These are phyloP conservation scores for Eimeria maxima DNA, from an alignment of 169 alveolate genomes.

Conservation along the genomic window DNA sequence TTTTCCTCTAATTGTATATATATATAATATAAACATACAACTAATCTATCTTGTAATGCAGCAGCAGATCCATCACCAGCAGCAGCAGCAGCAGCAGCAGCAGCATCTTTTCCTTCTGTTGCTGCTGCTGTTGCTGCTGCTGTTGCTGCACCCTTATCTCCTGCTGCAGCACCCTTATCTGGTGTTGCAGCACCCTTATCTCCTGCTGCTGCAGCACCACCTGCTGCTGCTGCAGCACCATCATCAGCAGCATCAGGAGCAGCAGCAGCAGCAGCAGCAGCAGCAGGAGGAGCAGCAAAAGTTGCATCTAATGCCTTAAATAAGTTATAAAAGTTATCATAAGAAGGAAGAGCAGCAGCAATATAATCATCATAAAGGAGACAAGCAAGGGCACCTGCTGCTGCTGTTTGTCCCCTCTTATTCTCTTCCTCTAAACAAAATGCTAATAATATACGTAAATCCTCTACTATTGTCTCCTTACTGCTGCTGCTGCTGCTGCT, in stretches of 20 bases:
- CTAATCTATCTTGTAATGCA: no score
- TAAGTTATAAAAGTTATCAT: conserved; percentile 20
- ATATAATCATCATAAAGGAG: conserved; percentile 7
- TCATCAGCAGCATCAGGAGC: neutral
- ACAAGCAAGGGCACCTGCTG: conserved; percentile 74
- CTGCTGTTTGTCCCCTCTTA: conserved; percentile 66
- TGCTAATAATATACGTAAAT: conserved; percentile 60
- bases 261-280: conserved; percentile 23
- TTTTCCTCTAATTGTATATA: no score
- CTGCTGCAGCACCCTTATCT: no score
- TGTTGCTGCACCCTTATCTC: no score
- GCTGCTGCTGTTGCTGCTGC: no score
- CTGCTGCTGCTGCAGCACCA: neutral
- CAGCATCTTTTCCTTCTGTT: no score
- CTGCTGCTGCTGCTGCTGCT: no score
- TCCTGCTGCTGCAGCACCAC: no score
- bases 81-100: neutral
- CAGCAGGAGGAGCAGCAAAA: neutral
- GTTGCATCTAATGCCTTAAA: neutral
- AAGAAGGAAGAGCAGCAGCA: conserved; percentile 19
- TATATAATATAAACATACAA: no score
- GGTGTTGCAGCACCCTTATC: no score
- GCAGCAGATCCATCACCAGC: neutral
- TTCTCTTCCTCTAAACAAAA: conserved; percentile 49
- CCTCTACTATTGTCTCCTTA: neutral